A percentile compares a stretch with the other conserved stretches of the same genome.
Evolutionary conservation across 257 asterid species (phyloP).

Genomic region (Ocimum tenuiflorum): DNA sequence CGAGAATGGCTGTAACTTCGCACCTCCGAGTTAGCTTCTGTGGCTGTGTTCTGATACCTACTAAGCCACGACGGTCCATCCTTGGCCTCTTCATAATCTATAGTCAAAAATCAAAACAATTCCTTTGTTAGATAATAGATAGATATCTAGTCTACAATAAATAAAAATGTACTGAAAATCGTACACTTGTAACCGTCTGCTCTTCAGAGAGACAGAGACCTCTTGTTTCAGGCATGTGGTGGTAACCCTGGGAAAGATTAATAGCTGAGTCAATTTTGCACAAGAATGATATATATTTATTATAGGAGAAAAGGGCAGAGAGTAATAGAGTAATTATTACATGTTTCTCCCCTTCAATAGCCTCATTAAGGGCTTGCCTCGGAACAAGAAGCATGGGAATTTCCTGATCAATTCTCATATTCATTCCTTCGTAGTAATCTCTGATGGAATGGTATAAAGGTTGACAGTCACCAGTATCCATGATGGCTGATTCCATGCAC

Average conservation of each 20-base stretch:
- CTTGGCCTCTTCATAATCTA: constrained; percentile 78
- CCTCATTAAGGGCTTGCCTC: constrained; percentile 93
- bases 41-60: constrained; percentile 77
- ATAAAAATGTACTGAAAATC: constrained; percentile 21
- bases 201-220: constrained; percentile 97
- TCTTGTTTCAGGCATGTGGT: constrained; percentile 98
- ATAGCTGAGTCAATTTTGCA: not conserved
- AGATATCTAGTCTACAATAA: too few relatives aligned
- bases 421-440: constrained; percentile 95
- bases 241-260: constrained; percentile 56
- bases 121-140: too few relatives aligned
- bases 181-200: constrained; percentile 90
- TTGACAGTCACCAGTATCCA: constrained; percentile 96
- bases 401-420: constrained; percentile 87
- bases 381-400: constrained; percentile 96
- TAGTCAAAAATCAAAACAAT: not conserved
- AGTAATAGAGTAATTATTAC: constrained; percentile 29
- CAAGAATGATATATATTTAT: not conserved
- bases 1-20: constrained; percentile 96
- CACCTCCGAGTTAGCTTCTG: constrained; percentile 78
- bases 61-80: constrained; percentile 65
- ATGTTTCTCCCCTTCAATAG: constrained; percentile 92
- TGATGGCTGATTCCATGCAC: constrained; percentile 94
- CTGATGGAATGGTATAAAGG: constrained; percentile 85
- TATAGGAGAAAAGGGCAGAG: not conserved